Percentiles rank a stretch among this genome's conserved stretches.
phyloP scores from a whole-genome alignment of 352 stramenopile species.

The Globisporangium nunn region DNA sequence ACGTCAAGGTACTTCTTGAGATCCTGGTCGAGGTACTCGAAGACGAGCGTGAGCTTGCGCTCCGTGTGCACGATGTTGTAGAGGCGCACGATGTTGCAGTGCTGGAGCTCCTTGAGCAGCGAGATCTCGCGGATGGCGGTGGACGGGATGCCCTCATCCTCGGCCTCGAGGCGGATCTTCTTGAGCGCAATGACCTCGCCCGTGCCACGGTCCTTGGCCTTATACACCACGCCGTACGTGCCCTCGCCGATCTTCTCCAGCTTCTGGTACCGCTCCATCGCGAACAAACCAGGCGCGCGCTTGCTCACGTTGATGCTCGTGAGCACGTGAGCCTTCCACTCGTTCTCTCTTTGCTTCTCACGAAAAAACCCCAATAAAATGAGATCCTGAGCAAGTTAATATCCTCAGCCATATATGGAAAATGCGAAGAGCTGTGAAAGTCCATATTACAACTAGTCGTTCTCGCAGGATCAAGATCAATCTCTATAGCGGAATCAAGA shows the following conservation, averaged over 20 bases:
- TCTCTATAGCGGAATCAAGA: background rate
- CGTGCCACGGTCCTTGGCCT: constrained; percentile 93
- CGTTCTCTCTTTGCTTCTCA: background rate
- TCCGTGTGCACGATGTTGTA: constrained; percentile 99
- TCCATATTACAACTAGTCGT: background rate
- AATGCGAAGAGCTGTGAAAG: background rate
- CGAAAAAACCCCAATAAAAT: background rate
- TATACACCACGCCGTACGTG: constrained; percentile 99
- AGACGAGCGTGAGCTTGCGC: constrained; percentile 98
- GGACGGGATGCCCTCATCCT: constrained; percentile 97
- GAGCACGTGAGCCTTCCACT: constrained; percentile 20
- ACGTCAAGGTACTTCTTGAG: constrained; percentile 99
- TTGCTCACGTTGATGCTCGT: no score
- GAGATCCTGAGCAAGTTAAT: background rate
- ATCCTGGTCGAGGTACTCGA: constrained; percentile 99
- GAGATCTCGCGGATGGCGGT: constrained; percentile 99
- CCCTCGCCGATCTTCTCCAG: constrained; percentile 97
- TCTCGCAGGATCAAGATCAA: no score
- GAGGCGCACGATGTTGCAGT: constrained; percentile 97
- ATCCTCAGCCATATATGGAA: background rate
- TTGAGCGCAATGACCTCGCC: constrained; percentile 99
- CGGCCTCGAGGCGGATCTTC: constrained; percentile 98
- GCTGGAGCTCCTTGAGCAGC: constrained; percentile 95
- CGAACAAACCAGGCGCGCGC: background rate
- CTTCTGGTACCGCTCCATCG: constrained; percentile 92